Evolutionary conservation across 2,329 filamentous ascomycete species (phyloP).

Genomic region (Pseudogymnoascus sp.): DNA sequence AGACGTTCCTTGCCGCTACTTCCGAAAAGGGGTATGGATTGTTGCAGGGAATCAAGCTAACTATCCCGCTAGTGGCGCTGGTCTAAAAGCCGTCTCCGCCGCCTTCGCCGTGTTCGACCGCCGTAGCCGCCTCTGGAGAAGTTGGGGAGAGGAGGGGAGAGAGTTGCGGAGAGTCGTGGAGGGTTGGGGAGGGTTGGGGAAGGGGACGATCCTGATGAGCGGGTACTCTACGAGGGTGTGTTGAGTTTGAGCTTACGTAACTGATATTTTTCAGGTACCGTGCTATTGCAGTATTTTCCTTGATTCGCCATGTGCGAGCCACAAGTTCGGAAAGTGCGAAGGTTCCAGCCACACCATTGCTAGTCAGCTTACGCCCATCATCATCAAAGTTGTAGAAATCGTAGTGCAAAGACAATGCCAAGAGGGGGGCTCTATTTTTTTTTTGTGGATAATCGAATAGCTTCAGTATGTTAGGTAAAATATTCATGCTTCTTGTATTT

Average conservation of each 20-base stretch:
- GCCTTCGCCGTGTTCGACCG: background rate
- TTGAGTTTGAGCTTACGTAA: background rate
- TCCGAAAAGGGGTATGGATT: background rate
- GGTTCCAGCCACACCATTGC: background rate
- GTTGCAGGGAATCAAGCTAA: background rate
- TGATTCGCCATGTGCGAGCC: background rate
- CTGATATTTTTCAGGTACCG: too few species aligned
- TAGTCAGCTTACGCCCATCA: background rate
- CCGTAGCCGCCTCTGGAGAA: background rate
- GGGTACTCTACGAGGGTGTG: background rate
- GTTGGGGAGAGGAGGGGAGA: background rate
- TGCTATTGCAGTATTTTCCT: background rate
- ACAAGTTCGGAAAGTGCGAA: background rate
- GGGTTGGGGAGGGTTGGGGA: background rate
- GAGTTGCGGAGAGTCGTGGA: background rate
- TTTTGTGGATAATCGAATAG: background rate
- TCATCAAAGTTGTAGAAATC: background rate
- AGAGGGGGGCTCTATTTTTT: background rate
- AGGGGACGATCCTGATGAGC: background rate
- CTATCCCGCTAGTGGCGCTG: background rate
- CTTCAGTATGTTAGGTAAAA: background rate
- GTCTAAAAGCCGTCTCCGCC: background rate
- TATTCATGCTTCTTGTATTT: background rate
- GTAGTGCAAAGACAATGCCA: too few species aligned
- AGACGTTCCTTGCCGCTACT: background rate